Evolutionary conservation across 2,329 filamentous ascomycete species (phyloP), one percentile per base, ranked within the genome.

Genomic region (Ceratocystis cubensis): DNA sequence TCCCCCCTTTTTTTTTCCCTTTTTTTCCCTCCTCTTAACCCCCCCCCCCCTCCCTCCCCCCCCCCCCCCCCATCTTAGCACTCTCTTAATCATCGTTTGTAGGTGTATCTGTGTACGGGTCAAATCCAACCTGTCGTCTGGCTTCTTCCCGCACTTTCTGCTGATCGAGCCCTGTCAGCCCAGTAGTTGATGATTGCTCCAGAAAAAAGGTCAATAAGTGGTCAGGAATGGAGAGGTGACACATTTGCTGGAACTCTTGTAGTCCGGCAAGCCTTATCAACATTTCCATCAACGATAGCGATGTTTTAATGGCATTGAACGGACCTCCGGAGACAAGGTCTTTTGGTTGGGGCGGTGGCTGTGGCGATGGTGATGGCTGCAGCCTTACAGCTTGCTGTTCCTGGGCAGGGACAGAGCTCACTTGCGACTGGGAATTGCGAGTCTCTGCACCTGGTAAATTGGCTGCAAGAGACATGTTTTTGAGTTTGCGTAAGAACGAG

Each of bases 151-250:
- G 75, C n/a, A 76, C 75, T 65, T 71, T 75, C 75, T 75, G 76
- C 61, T 77, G 76, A 3, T 77, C 77, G 67, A 80, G 76, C 2
- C 80, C 80, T 5, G 74, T 73, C 22, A 82, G 69, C 0, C 81
- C 79, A 3, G 80, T 81, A 1, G 80, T 81, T 5, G 81, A 83
- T 1, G 79, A 80, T 66, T 84, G 81, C 68, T 84, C 82, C 17
- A 96, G 79, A 76, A 96, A 96, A 77, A 96, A 95, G 64, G 88
- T 91, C 50, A 96, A 79, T 1, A 96, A 84, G 71, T 96, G 89
- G 73, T 96, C 92, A 1, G 89, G 89, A 69, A 96, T 94, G 5
- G 90, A 84, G n/a, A 96, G 82, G 72, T 96, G 91, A 0, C 89
- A 91, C 50, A 85, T 83, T 78, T 96, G 92, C 73, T 96, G 89